Evolutionary conservation across 2,329 filamentous ascomycete genomes (phyloP).

Genomic region (Neopestalotiopsis clavispora): DNA sequence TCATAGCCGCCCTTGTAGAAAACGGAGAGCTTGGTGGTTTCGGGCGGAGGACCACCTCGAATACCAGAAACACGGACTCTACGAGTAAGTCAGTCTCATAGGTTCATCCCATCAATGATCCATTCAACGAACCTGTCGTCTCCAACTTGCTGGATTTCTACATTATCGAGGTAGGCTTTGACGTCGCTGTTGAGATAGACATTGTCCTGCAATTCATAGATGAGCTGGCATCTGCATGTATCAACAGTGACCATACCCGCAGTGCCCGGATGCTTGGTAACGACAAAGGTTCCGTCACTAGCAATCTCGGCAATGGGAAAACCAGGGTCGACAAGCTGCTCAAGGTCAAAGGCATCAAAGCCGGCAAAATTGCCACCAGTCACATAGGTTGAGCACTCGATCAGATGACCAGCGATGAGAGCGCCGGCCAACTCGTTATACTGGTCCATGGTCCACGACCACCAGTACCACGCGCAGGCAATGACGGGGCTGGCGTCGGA

Average conservation of each 20-base stretch:
- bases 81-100: constrained; percentile 32
- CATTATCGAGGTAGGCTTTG: constrained; percentile 40
- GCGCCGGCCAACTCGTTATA: constrained; percentile 45
- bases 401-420: constrained; percentile 46
- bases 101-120: constrained; percentile 46
- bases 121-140: constrained; percentile 25
- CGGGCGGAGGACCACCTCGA: constrained; percentile 22
- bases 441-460: constrained; percentile 18
- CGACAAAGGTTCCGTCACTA: not conserved
- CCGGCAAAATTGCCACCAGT: constrained; percentile 52
- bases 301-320: constrained; percentile 20
- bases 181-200: constrained; percentile 50
- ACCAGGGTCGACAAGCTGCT: constrained; percentile 41
- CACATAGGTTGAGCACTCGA: constrained; percentile 48
- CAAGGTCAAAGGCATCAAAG: constrained; percentile 40
- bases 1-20: constrained; percentile 15
- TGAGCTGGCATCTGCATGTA: constrained; percentile 41
- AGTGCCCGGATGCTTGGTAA: constrained; percentile 28
- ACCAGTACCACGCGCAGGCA: constrained; percentile 24
- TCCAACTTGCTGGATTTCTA: constrained; percentile 21
- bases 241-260: constrained; percentile 31
- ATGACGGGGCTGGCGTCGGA: constrained; percentile 26
- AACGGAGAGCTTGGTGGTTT: constrained; percentile 21
- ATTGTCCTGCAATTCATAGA: constrained; percentile 52
- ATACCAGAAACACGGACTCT: constrained; percentile 25